A percentile compares a stretch with the other conserved stretches of the same genome.
phyloP scores from a whole-genome alignment of 2,329 filamentous ascomycete species.

The Ilyonectria destructans region DNA sequence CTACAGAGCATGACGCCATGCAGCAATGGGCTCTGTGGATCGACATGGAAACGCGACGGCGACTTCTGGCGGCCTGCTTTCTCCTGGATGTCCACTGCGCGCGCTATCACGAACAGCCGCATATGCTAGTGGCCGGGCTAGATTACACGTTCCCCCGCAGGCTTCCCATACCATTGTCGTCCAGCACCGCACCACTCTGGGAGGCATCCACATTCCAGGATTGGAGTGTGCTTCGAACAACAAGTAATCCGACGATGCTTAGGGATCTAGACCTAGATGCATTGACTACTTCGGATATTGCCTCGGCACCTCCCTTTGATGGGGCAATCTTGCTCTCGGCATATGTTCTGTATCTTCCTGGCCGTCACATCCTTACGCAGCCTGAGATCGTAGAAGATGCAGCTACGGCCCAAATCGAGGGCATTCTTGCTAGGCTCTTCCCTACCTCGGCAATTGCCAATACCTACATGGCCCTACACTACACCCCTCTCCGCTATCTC shows the following conservation, averaged over 20 bases:
- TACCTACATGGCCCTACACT: constrained; percentile 71
- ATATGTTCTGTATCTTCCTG: constrained; percentile 58
- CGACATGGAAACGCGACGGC: constrained; percentile 66
- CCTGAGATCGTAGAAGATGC: constrained; percentile 46
- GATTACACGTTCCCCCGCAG: constrained; percentile 55
- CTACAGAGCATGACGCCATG: constrained; percentile 46
- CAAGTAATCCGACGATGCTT: constrained; percentile 46
- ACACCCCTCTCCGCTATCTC: constrained; percentile 72
- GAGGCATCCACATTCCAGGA: constrained; percentile 60
- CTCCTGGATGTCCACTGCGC: constrained; percentile 71
- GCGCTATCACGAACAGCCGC: constrained; percentile 68
- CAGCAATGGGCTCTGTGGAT: constrained; percentile 69
- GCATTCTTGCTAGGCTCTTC: constrained; percentile 61
- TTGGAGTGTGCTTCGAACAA: constrained; percentile 61
- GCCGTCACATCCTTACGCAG: constrained; percentile 50
- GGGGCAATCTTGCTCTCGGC: constrained; percentile 59
- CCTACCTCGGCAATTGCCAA: constrained; percentile 62
- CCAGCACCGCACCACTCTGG: constrained; percentile 65
- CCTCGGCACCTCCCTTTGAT: constrained; percentile 57
- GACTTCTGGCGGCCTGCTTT: constrained; percentile 72
- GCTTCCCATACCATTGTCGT: constrained; percentile 64
- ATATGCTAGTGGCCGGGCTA: constrained; percentile 54
- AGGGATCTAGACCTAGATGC: constrained; percentile 52
- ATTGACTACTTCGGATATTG: constrained; percentile 56
- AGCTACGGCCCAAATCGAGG: constrained; percentile 42